Percentiles rank a stretch among this genome's conserved stretches.
These are phyloP conservation scores for Euphorbia celastroides DNA, from an alignment of 441 rosid species.

Conservation along the genomic window DNA sequence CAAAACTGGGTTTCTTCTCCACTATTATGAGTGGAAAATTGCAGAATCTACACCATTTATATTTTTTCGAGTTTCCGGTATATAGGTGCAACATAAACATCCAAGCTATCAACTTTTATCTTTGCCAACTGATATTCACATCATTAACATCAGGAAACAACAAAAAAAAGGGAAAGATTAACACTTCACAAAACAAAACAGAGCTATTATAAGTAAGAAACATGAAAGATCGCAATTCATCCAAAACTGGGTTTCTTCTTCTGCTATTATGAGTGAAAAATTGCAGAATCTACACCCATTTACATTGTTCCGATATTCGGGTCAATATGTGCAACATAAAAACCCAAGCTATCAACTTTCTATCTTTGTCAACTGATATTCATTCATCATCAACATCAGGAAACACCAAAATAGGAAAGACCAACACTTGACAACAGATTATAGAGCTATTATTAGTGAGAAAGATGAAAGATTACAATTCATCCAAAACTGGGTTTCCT, in stretches of 20 bases:
- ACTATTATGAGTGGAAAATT: background rate
- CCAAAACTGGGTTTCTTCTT: slow-evolving; percentile 17
- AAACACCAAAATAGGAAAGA: background rate
- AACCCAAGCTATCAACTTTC: background rate
- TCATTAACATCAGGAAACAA: background rate
- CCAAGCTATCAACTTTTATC: background rate
- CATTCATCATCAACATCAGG: background rate
- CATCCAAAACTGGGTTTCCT: slow-evolving; percentile 20
- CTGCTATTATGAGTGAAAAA: background rate
- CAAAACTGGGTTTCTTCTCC: slow-evolving; percentile 16
- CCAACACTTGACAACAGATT: slow-evolving; percentile 9
- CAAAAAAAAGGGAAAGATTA: background rate
- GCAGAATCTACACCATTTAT: no score
- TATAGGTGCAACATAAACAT: background rate
- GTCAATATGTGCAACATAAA: background rate
- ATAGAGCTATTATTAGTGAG: slow-evolving; percentile 19
- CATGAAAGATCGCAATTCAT: slow-evolving; percentile 18
- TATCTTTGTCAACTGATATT: background rate
- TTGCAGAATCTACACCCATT: no score
- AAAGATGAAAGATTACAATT: slow-evolving; percentile 15
- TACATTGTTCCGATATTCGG: no score
- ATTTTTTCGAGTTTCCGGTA: no score
- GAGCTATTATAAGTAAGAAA: slow-evolving; percentile 17
- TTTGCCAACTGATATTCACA: background rate
- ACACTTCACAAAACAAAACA: slow-evolving; percentile 12